Evolutionary conservation across 192 early-diverging fungal species (phyloP).

Genomic region (Backusella sp.): DNA sequence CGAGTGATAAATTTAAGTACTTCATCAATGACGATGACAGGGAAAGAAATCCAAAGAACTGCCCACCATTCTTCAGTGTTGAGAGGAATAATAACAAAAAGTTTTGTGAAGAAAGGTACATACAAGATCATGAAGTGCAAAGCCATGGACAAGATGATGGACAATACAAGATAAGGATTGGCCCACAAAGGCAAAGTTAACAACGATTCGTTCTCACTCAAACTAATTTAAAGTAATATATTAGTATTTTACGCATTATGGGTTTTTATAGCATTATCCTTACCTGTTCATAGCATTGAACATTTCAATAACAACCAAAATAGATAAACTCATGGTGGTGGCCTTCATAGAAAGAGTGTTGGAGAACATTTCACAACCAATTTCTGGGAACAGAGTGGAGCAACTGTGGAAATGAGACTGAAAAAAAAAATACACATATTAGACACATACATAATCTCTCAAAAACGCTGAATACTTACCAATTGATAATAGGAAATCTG

Average conservation of each 20-base stretch:
- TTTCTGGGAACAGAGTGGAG: conserved; percentile 78
- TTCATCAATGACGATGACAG: conserved; percentile 94
- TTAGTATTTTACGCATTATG: neutral
- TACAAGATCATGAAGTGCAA: conserved; percentile 97
- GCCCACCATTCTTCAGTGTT: conserved; percentile 88
- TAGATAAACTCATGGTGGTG: conserved; percentile 93
- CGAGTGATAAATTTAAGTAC: conserved; percentile 65
- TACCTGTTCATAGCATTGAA: conserved; percentile 95
- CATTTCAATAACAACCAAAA: conserved; percentile 98
- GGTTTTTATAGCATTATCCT: neutral
- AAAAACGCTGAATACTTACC: conserved; percentile 40
- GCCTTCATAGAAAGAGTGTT: conserved; percentile 79
- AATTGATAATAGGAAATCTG: conserved; percentile 87
- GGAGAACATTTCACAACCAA: conserved; percentile 91
- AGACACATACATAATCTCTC: neutral
- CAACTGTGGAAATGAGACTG: conserved; percentile 94
- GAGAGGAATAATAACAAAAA: conserved; percentile 91
- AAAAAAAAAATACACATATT: neutral
- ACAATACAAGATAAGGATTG: conserved; percentile 84
- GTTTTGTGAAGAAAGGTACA: conserved; percentile 90
- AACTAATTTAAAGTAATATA: conserved; percentile 18
- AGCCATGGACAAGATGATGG: conserved; percentile 85
- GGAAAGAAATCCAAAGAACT: conserved; percentile 85
- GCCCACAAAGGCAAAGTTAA: conserved; percentile 89
- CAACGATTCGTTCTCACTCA: conserved; percentile 94